Evolutionary conservation across 805 yeast genomes (phyloP).

Genomic region (Pichia scutulata): DNA sequence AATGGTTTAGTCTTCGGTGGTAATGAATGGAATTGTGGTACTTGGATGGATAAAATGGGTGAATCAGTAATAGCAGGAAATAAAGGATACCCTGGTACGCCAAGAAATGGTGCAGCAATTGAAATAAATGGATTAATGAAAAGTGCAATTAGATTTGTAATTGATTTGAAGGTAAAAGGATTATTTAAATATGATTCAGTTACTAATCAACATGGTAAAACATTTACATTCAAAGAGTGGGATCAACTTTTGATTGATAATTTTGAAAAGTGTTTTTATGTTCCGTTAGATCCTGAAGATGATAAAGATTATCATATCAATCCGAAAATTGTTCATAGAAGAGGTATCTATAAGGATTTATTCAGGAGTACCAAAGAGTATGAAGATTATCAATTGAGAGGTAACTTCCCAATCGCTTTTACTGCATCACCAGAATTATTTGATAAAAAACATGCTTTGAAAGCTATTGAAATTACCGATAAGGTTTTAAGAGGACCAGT

Average conservation of each 20-base stretch:
- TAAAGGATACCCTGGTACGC: constrained; percentile 95
- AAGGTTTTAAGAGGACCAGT: constrained; percentile 71
- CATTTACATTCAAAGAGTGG: constrained; percentile 62
- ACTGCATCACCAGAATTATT: constrained; percentile 93
- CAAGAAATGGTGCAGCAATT: constrained; percentile 94
- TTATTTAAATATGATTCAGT: constrained; percentile 54
- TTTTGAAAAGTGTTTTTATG: constrained; percentile 72
- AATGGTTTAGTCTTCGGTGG: constrained; percentile 91
- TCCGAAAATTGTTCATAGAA: constrained; percentile 61
- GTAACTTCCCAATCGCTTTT: constrained; percentile 90
- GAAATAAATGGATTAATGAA: constrained; percentile 87
- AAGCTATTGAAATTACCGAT: constrained; percentile 71
- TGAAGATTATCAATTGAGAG: constrained; percentile 90
- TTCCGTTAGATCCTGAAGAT: constrained; percentile 58
- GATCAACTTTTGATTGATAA: constrained; percentile 56
- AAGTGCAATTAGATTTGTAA: constrained; percentile 75
- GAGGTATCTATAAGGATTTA: constrained; percentile 91
- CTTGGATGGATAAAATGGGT: constrained; percentile 99
- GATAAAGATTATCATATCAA: constrained; percentile 60
- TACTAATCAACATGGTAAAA: constrained; percentile 47
- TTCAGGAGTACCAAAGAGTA: constrained; percentile 75
- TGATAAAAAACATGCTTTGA: constrained; percentile 47
- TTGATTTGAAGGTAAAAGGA: constrained; percentile 45
- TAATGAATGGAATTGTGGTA: constrained; percentile 88
- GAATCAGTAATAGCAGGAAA: constrained; percentile 77